Evolutionary conservation across 192 early-diverging fungal species (phyloP).

Genomic region (Podila clonocystis): DNA sequence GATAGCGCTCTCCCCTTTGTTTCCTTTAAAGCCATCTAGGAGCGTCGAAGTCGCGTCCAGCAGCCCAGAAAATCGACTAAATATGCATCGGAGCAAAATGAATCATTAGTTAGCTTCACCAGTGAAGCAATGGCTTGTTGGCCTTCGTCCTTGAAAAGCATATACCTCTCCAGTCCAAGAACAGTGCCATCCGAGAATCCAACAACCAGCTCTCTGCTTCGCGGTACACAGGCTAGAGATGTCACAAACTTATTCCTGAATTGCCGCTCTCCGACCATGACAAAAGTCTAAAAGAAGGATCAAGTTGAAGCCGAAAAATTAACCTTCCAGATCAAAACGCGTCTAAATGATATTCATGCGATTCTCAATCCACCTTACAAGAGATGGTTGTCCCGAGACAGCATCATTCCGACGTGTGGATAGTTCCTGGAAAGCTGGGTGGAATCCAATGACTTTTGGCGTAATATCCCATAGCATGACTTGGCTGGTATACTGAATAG

Average conservation of each 20-base stretch:
- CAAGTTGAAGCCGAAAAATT: not conserved
- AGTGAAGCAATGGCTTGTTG: not conserved
- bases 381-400: conserved; percentile 35
- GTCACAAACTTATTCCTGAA: conserved; percentile 44
- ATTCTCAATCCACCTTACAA: not conserved
- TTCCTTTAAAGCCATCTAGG: conserved; percentile 22
- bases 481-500: conserved; percentile 27
- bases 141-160: not conserved
- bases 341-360: too few species aligned
- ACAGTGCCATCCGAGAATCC: conserved; percentile 47
- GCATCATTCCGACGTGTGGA: conserved; percentile 46
- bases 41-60: conserved; percentile 17
- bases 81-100: too few species aligned
- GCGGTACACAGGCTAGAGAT: conserved; percentile 15
- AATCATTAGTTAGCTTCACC: not conserved
- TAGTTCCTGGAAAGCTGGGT: conserved; percentile 43
- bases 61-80: conserved; percentile 29
- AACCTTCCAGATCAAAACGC: too few species aligned
- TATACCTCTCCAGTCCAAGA: conserved; percentile 40
- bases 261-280: conserved; percentile 33
- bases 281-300: conserved; percentile 22
- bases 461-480: conserved; percentile 38
- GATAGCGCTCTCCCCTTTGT: conserved; percentile 5
- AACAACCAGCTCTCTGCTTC: conserved; percentile 31
- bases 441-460: conserved; percentile 37